Percentiles rank a stretch among this genome's conserved stretches.
Evolutionary conservation across 2,329 filamentous ascomycete species (phyloP).

Genomic region (Lecanicillium sp.): DNA sequence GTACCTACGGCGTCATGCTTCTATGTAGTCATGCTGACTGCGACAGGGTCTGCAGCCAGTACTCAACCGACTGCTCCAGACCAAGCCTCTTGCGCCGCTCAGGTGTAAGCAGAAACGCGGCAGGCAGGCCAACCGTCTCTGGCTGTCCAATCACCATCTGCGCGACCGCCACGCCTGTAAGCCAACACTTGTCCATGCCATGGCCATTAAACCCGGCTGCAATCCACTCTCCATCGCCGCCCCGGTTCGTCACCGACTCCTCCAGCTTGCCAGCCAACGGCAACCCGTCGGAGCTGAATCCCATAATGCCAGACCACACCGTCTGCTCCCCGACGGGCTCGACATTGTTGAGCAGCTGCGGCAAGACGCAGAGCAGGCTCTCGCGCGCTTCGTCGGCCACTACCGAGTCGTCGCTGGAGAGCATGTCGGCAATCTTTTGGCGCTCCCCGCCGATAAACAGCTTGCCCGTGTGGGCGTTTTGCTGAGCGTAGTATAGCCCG

Average conservation of each 20-base stretch:
- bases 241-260: conserved; percentile 14
- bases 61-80: too few species aligned
- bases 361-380: too few species aligned
- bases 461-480: conserved; percentile 23
- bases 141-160: conserved; percentile 17
- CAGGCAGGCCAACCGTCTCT: conserved; percentile 13
- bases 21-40: too few species aligned
- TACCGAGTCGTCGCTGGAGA: conserved; percentile 34
- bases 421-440: conserved; percentile 26
- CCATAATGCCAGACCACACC: conserved; percentile 41
- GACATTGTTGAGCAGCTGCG: too few species aligned
- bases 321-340: too few species aligned
- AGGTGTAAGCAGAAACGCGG: conserved; percentile 11
- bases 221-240: conserved; percentile 34
- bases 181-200: conserved; percentile 43
- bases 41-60: too few species aligned
- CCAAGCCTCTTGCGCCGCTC: too few species aligned
- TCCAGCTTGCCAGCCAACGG: conserved; percentile 39
- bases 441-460: conserved; percentile 47
- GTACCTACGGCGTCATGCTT: too few species aligned
- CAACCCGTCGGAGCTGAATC: conserved; percentile 33
- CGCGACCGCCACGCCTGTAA: conserved; percentile 32
- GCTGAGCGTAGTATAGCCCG: conserved; percentile 16
- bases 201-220: conserved; percentile 39
- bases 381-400: too few species aligned